These are phyloP conservation scores for Macrophomina tecta DNA, from an alignment of 2,329 filamentous ascomycete species.

Conservation along the genomic window DNA sequence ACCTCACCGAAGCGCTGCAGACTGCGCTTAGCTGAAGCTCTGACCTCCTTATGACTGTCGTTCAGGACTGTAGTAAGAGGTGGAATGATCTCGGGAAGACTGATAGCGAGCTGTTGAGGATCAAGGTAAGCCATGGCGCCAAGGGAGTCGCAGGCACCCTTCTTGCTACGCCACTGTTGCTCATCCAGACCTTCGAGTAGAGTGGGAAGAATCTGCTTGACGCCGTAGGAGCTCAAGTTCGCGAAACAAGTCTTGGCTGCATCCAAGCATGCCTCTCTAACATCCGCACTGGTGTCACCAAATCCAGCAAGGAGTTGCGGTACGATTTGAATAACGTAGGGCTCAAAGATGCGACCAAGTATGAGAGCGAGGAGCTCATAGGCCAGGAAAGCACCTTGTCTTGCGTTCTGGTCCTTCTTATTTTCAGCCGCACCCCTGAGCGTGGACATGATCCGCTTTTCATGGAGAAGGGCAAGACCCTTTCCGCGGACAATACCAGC, in stretches of 20 bases:
- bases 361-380: slow-evolving; percentile 90
- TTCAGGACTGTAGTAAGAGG: slow-evolving; percentile 92
- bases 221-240: slow-evolving; percentile 91
- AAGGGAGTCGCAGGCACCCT: slow-evolving; percentile 93
- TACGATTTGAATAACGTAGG: slow-evolving; percentile 94
- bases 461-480: slow-evolving; percentile 79
- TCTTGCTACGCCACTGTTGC: slow-evolving; percentile 97
- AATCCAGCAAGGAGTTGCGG: slow-evolving; percentile 89
- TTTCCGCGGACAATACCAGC: slow-evolving; percentile 89
- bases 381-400: slow-evolving; percentile 86
- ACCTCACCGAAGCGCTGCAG: slow-evolving; percentile 98
- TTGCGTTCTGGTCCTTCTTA: slow-evolving; percentile 88
- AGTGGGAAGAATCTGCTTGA: slow-evolving; percentile 91
- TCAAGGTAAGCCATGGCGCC: slow-evolving; percentile 99
- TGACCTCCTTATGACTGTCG: slow-evolving; percentile 97
- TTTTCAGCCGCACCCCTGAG: slow-evolving; percentile 87
- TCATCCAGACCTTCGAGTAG: slow-evolving; percentile 92
- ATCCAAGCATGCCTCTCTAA: slow-evolving; percentile 90
- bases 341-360: slow-evolving; percentile 88
- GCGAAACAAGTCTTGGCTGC: slow-evolving; percentile 94
- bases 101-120: slow-evolving; percentile 89
- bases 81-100: slow-evolving; percentile 94
- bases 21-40: slow-evolving; percentile 89
- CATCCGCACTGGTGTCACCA: slow-evolving; percentile 84
- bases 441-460: slow-evolving; percentile 83